Conservation (phyloP, 768 basidiomycete species). For the Rhizopogon vinicolor region DNA sequence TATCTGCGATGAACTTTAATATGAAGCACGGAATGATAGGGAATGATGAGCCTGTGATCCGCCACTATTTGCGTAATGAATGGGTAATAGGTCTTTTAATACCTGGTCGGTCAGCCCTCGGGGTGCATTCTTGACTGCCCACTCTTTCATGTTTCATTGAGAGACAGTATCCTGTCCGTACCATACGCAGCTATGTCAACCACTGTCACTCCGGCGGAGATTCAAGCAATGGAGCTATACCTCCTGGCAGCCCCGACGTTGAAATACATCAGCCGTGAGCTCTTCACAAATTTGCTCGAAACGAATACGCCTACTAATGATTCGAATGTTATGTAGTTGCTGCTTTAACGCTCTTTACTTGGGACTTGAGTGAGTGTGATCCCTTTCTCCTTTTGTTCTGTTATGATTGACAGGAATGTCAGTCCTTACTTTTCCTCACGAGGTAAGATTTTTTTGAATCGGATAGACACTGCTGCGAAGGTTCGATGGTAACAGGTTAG, state of each 20-base stretch:
- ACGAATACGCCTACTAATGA: background rate
- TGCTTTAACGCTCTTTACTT: background rate
- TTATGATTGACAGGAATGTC: background rate
- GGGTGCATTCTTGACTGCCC: background rate
- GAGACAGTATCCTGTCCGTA: background rate
- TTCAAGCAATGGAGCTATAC: background rate
- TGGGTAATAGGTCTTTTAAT: background rate
- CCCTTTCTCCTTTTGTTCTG: background rate
- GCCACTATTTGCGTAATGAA: background rate
- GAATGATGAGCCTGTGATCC: background rate
- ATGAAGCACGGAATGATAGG: background rate
- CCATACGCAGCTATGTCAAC: background rate
- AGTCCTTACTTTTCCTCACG: constrained; percentile 2
- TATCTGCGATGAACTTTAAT: background rate
- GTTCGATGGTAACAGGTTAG: background rate
- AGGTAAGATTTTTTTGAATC: background rate
- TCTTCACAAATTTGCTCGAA: background rate
- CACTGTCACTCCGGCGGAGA: background rate
- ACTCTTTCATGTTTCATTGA: background rate
- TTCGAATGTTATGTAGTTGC: background rate
- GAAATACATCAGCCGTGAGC: background rate
- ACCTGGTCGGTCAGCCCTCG: background rate
- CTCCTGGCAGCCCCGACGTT: background rate
- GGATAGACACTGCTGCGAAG: background rate
- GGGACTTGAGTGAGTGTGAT: background rate